Base-by-base conservation (phyloP, 768 basidiomycete species). In the Boletales sp. region DNA sequence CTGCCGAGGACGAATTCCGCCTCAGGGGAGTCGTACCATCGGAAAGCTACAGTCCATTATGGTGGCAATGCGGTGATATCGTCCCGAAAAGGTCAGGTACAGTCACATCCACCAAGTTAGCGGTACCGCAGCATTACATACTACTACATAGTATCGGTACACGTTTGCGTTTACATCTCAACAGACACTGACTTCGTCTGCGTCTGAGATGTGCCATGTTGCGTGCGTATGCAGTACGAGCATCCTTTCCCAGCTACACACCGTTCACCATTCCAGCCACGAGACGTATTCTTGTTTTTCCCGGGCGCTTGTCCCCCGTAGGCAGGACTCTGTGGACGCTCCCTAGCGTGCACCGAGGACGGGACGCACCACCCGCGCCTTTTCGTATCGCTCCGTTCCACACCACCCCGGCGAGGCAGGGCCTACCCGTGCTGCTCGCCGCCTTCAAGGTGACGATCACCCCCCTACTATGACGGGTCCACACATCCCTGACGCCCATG, bases 371-470 rank as follows among this genome's bases (percentile, higher is more conserved):
- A 7, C 30, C 41, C 30, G 13, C 31, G n/a, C 34, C 45, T 11
- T 33, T 30, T 17, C 50, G 41, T 41, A 48, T 42, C 15, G 56
- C 65, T 41, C 53, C 41, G 39, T 78, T 80, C 51, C 78, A 80
- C 47, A 63, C 76, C 10, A 75, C 78, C 2, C 60, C 55, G 21
- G 51, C 48, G 2, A 67, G 60, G 36, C 62, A 73, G 32, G 66
- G 55, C 5, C 37, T 53, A 41, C 75, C 80, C 1, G 34, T 86
- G n/a, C 69, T 82, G 19, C 66, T 84, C n/a, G 79, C 74, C 8
- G 64, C 83, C 17, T 69, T 90, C 54, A 90, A 90, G 79, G 87
- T 60, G 69, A 57, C 45, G 4, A 28, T 17, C 32, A 36, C 33
- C 36, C 3, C 19, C 21, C 21, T 42, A 10, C 33, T 17, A 33